Base-by-base conservation (phyloP, 495 filamentous ascomycete species). In the Aspergillus affinis region DNA sequence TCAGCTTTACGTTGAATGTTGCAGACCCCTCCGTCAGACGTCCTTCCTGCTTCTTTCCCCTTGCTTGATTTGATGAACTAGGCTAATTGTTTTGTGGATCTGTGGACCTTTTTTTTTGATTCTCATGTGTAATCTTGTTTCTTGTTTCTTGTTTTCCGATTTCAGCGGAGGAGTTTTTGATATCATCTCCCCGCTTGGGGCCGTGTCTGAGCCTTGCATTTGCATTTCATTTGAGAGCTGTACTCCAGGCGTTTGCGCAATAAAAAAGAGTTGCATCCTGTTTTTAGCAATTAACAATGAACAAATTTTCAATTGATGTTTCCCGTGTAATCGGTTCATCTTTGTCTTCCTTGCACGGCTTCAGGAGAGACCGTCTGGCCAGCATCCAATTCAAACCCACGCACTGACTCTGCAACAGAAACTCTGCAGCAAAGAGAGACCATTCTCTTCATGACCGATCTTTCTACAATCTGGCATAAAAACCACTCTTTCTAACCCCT, bases 131-230 rank as follows among this genome's bases (percentile, higher is more conserved):
- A 18, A 41, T 57, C 10, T 48, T 27, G n/a, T 27, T 15, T 9
- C 12, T 6, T 47, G 26, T 29, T 48, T 56, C n/a, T n/a, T n/a
- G n/a, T n/a, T n/a, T 19, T 19, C 15, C 20, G 12, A 8, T 55
- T 55, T 55, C 50, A 41, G 36, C 36, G 36, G 36, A n/a, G 54
- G 54, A 56, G 54, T 56, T 56, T 8, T 48, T 27, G 18, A n/a
- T 53, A 48, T 48, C 23, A 36, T 48, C 20, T 58, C 17, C 29
- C 36, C 36, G 36, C 36, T 41, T 41, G 10, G 36, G 36, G 36
- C 36, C 36, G 12, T 44, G 18, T 29, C 30, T 51, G n/a, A 51
- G 47, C 47, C 18, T n/a, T 48, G 44, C 54, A 56, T 58, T 47
- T 50, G 55, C 55, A 47, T 41, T 12, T 45, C 23, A 29, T 36